phyloP scores from a whole-genome alignment of 768 basidiomycete species.

The Terana coerulea region DNA sequence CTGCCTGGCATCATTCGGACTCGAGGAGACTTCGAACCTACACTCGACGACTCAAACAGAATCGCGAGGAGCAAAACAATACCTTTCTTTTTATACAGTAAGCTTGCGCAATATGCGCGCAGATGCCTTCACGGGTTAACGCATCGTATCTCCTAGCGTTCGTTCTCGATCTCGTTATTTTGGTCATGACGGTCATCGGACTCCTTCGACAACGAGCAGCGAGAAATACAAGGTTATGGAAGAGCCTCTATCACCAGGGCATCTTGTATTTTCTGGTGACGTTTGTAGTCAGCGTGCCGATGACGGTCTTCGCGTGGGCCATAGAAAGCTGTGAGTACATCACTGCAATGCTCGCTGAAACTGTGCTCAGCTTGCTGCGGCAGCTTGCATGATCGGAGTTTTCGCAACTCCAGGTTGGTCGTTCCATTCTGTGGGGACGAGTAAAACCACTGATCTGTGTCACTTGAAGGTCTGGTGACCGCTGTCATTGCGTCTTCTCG shows the following conservation, averaged over 20 bases:
- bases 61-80: neutral
- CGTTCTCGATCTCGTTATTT: neutral
- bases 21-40: neutral
- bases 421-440: too few species aligned
- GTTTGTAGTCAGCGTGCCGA: neutral
- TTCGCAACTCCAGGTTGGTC: neutral
- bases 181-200: neutral
- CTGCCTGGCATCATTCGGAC: neutral
- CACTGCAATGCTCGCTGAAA: neutral
- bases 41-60: neutral
- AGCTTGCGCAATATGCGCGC: too few species aligned
- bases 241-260: neutral
- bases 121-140: neutral
- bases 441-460: neutral
- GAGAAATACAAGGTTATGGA: neutral
- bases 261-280: neutral
- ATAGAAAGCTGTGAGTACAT: neutral
- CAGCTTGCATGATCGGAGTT: conserved; percentile 1
- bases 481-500: conserved; percentile 1
- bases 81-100: conserved; percentile 1
- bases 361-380: too few species aligned
- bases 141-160: neutral
- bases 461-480: too few species aligned
- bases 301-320: neutral
- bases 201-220: neutral